Evolutionary conservation across 163 green algal genomes (phyloP).

Genomic region (Coccomyxa subellipsoidea): DNA sequence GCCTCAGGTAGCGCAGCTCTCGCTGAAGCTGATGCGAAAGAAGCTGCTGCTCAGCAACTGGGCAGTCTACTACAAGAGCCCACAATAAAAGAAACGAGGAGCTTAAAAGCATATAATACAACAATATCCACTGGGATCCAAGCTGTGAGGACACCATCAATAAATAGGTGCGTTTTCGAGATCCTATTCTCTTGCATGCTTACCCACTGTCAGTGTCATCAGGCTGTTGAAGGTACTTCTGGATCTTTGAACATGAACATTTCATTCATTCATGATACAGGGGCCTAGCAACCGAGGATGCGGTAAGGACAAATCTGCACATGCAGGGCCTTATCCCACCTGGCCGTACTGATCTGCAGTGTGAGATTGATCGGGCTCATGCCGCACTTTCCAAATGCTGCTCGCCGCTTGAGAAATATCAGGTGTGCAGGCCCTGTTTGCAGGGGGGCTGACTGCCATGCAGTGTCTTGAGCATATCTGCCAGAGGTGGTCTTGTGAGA

Average conservation of each 20-base stretch:
- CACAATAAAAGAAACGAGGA: background rate
- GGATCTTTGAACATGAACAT: background rate
- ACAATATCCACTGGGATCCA: background rate
- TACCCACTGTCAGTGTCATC: too few relatives aligned
- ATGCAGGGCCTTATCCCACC: conserved; percentile 22
- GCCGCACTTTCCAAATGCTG: conserved; percentile 10
- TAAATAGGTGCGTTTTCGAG: background rate
- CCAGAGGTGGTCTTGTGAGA: too few relatives aligned
- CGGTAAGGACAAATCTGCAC: background rate
- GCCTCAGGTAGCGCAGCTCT: background rate
- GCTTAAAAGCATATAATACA: background rate
- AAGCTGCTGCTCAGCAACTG: background rate
- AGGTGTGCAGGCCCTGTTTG: conserved; percentile 8
- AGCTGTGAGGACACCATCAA: background rate
- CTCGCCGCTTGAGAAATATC: conserved; percentile 18
- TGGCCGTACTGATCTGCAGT: background rate
- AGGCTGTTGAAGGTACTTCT: background rate
- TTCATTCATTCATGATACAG: background rate
- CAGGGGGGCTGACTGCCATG: background rate
- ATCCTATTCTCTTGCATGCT: too few relatives aligned
- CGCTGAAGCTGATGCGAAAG: background rate
- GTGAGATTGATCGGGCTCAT: conserved; percentile 19
- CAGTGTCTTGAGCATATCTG: too few relatives aligned
- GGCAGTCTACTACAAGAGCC: background rate
- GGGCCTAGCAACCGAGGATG: conserved; percentile 10